Percentiles rank a stretch among this genome's conserved stretches.
Conservation (phyloP, 2,329 filamentous ascomycete genomes). For the Grosmannia penicillata region DNA sequence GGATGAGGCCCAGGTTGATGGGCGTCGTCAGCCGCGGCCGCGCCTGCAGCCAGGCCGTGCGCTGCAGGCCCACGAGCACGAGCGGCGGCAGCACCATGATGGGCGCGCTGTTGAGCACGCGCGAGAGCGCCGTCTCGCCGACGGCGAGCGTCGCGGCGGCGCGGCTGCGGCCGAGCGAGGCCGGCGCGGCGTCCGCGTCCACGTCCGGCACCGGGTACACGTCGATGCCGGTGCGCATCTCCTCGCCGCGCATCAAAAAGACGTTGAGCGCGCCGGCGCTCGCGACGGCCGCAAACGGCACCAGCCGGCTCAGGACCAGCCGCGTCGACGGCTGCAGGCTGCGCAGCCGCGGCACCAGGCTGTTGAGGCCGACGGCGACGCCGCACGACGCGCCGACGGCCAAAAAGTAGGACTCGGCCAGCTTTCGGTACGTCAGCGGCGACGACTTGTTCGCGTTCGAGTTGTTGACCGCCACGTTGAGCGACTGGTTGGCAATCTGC, state of each 20-base stretch:
- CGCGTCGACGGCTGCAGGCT: slow-evolving; percentile 59
- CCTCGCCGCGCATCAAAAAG: slow-evolving; percentile 92
- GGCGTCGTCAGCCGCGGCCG: slow-evolving; percentile 66
- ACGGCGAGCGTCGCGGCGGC: slow-evolving; percentile 83
- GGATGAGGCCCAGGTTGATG: slow-evolving; percentile 75
- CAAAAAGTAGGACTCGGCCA: slow-evolving; percentile 79
- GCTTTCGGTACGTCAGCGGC: slow-evolving; percentile 63
- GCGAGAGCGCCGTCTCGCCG: slow-evolving; percentile 78
- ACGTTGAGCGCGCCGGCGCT: slow-evolving; percentile 86
- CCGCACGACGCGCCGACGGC: slow-evolving; percentile 88
- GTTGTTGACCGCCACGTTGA: slow-evolving; percentile 96
- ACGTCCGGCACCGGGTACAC: slow-evolving; percentile 54
- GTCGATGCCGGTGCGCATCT: slow-evolving; percentile 86
- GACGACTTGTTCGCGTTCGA: slow-evolving; percentile 97
- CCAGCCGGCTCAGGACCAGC: slow-evolving; percentile 67
- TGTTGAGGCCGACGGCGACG: slow-evolving; percentile 83
- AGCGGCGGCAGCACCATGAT: slow-evolving; percentile 95
- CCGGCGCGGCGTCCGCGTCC: neutral
- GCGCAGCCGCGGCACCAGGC: slow-evolving; percentile 73
- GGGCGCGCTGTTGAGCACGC: slow-evolving; percentile 85
- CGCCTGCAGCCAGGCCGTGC: slow-evolving; percentile 64
- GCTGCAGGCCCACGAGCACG: slow-evolving; percentile 70
- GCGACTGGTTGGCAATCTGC: slow-evolving; percentile 93
- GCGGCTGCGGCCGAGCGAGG: slow-evolving; percentile 68
- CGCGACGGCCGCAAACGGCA: slow-evolving; percentile 91